phyloP scores from a whole-genome alignment of 2,329 filamentous ascomycete species.

The Calonectria pseudoreteaudii region DNA sequence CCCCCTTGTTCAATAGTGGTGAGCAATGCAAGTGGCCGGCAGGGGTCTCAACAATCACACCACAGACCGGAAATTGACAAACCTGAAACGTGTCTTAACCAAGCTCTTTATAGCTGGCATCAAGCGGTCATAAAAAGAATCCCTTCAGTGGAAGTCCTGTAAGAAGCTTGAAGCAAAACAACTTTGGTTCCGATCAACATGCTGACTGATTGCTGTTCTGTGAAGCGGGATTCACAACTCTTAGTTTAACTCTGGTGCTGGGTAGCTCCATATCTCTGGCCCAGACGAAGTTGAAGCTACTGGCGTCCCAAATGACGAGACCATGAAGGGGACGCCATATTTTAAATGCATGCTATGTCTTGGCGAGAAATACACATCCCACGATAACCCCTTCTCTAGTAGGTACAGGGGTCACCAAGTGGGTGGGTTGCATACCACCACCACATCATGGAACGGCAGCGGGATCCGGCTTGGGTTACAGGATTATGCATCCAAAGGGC shows the following conservation, averaged over 20 bases:
- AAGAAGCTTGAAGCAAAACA: neutral
- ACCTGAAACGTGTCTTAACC: neutral
- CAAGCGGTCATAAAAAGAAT: neutral
- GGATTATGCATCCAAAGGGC: neutral
- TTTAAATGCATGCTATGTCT: neutral
- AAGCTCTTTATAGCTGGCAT: neutral
- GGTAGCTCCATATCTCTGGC: neutral
- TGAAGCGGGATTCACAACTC: neutral
- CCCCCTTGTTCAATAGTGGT: neutral
- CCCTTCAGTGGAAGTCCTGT: neutral
- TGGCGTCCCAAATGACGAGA: rapidly evolving
- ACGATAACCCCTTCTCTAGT: neutral
- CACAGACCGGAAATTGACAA: neutral
- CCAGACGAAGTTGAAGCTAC: neutral
- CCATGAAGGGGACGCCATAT: neutral
- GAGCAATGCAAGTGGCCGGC: neutral
- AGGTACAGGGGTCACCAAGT: neutral
- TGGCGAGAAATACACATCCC: neutral
- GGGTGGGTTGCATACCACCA: neutral
- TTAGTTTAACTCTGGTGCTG: neutral
- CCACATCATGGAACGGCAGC: neutral
- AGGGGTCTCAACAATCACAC: neutral
- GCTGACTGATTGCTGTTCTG: neutral
- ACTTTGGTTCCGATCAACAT: neutral
- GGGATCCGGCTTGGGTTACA: neutral